Evolutionary conservation across 768 basidiomycete genomes (phyloP).

Genomic region (Coprinellus aureogranulatus): DNA sequence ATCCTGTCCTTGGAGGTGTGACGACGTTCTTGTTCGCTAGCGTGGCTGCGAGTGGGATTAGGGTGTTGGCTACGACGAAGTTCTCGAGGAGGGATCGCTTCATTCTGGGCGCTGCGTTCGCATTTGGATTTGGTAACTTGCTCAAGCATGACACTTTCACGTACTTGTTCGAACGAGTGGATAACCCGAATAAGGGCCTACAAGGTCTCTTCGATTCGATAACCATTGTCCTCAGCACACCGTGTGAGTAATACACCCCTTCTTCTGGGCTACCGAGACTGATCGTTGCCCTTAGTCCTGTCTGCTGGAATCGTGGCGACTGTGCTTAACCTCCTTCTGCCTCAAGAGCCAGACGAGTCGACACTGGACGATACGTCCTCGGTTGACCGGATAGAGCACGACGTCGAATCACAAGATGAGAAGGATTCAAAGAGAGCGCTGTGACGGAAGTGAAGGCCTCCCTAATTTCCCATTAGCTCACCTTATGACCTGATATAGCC

Average conservation of each 20-base stretch:
- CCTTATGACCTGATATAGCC: no score
- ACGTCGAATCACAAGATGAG: conserved; percentile 1
- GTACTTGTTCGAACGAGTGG: conserved; percentile 66
- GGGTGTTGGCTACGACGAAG: conserved; percentile 58
- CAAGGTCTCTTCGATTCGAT: conserved; percentile 74
- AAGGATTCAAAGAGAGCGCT: neutral
- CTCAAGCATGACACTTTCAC: conserved; percentile 64
- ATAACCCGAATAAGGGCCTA: conserved; percentile 50
- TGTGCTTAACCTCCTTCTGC: conserved; percentile 57
- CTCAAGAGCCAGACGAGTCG: conserved; percentile 30
- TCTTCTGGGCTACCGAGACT: neutral
- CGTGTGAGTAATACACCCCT: conserved; percentile 51
- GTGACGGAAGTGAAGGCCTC: no score
- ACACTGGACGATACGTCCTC: conserved; percentile 14
- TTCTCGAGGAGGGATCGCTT: conserved; percentile 69
- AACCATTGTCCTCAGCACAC: conserved; percentile 76
- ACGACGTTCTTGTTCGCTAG: conserved; percentile 85
- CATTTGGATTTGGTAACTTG: conserved; percentile 70
- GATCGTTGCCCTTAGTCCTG: conserved; percentile 41
- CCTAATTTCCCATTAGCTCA: no score
- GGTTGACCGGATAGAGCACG: conserved; percentile 23
- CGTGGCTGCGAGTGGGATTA: conserved; percentile 67
- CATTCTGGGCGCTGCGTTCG: conserved; percentile 65
- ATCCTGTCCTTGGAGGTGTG: conserved; percentile 79
- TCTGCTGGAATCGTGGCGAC: conserved; percentile 57